Conservation (phyloP, 176 grass and related monocot species). For the Coix lacrymajobi region DNA sequence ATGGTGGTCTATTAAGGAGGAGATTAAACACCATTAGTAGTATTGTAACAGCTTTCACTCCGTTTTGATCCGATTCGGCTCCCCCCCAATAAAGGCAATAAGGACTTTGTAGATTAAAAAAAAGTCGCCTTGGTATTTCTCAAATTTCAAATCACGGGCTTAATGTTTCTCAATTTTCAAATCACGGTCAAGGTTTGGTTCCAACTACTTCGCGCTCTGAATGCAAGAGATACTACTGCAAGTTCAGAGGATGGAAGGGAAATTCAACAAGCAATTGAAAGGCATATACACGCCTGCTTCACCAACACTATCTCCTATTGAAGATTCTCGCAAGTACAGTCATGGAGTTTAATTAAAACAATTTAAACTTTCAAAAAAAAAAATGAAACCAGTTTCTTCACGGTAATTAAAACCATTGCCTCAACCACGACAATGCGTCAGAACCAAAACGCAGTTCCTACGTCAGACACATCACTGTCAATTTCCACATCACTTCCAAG, state of each 20-base stretch:
- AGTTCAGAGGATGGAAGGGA: no score
- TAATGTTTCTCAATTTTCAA: background rate
- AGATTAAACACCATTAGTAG: no score
- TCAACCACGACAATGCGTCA: background rate
- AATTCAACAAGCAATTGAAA: no score
- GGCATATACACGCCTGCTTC: no score
- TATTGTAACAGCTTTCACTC: no score
- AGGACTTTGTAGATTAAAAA: background rate
- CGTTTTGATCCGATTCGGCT: background rate
- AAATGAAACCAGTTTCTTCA: background rate
- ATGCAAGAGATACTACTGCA: background rate
- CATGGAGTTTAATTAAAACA: no score
- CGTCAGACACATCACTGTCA: background rate
- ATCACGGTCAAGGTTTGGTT: background rate
- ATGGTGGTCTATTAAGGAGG: no score
- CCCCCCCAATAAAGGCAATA: no score
- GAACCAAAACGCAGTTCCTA: background rate
- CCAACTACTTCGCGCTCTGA: background rate
- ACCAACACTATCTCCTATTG: no score
- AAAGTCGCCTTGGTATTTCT: no score
- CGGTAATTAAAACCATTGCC: background rate
- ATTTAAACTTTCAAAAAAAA: background rate
- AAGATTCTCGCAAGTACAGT: no score
- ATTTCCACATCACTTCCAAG: background rate
- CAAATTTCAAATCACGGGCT: no score